Base-by-base conservation (phyloP, 2,329 filamentous ascomycete species). In the Fusarium sp. region DNA sequence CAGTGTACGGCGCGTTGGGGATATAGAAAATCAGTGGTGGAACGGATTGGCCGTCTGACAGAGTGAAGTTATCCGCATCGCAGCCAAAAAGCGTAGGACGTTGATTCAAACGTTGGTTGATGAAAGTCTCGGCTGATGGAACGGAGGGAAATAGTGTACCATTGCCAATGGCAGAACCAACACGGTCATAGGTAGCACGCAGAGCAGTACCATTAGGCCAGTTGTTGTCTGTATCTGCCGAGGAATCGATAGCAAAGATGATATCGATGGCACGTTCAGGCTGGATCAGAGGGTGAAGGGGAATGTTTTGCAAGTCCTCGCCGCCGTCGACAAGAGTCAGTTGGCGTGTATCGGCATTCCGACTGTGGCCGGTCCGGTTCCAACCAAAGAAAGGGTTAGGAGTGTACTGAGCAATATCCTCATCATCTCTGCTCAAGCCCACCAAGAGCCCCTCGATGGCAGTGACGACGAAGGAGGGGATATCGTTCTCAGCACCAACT, bases 21-120 rank as follows among this genome's bases (percentile, higher is more conserved):
- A 98, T 75, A 79, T 99, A 99, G 61, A 97, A 91, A 60, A 97
- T 79, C 1, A 97, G 76, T 0, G 93, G 92, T 0, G 84, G 77
- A 5, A 74, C 48, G 0, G 74, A 49, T 77, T 73, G 2, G 82
- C 84, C 29, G 84, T 82, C 17, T 5, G 37, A 48, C 0, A 59
- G 56, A 1, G 56, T 59, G 2, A 59, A 59, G 67, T 81, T 80
- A 53, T 69, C 62, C 1, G 85, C 78, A 83, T 86, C 76, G 75
- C 87, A 89, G 63, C 86, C 86, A 71, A 89, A 89, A 71, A 89
- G 89, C 39, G 81, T 80, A 0, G 87, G 85, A n/a, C 79, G 79
- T 53, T 79, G 77, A 77, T 88, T 88, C 57, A 88, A 75, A n/a
- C 82, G 82, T 10, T 83, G 74, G 66, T 84, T 80, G 61, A 87